Evolutionary conservation across 768 basidiomycete species (phyloP).

Genomic region (Mycena sanguinolenta): DNA sequence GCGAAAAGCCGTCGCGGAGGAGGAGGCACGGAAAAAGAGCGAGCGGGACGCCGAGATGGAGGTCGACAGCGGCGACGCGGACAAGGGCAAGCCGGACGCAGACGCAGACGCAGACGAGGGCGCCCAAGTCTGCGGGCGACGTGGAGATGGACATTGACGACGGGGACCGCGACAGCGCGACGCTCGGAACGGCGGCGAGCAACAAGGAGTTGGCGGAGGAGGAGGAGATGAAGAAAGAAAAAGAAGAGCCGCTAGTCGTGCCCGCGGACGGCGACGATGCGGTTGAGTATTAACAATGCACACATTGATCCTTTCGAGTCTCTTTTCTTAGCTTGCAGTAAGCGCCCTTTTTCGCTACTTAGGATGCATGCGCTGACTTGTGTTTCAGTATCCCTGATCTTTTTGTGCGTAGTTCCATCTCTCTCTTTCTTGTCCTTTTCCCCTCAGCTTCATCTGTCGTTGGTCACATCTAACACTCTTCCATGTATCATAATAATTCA

Average conservation of each 20-base stretch:
- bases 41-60: conserved; percentile 37
- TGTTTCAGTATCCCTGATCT: conserved; percentile 20
- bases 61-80: conserved; percentile 63
- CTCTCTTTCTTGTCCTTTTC: conserved; percentile 15
- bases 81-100: conserved; percentile 54
- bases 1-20: conserved; percentile 75
- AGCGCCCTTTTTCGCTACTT: background rate
- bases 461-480: conserved; percentile 24
- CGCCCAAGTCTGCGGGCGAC: conserved; percentile 41
- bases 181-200: conserved; percentile 45
- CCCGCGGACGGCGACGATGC: conserved; percentile 85
- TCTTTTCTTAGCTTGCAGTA: conserved; percentile 37
- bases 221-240: conserved; percentile 62
- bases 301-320: conserved; percentile 19
- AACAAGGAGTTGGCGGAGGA: conserved; percentile 49
- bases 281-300: conserved; percentile 74
- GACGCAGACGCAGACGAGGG: conserved; percentile 4
- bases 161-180: conserved; percentile 46
- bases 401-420: conserved; percentile 38
- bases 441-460: background rate
- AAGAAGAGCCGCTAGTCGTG: conserved; percentile 66
- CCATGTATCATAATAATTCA: conserved; percentile 26
- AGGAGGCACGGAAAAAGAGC: conserved; percentile 66
- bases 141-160: conserved; percentile 54
- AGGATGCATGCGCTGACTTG: background rate